phyloP scores from a whole-genome alignment of 169 alveolate species.

The Cystoisospora suis region DNA sequence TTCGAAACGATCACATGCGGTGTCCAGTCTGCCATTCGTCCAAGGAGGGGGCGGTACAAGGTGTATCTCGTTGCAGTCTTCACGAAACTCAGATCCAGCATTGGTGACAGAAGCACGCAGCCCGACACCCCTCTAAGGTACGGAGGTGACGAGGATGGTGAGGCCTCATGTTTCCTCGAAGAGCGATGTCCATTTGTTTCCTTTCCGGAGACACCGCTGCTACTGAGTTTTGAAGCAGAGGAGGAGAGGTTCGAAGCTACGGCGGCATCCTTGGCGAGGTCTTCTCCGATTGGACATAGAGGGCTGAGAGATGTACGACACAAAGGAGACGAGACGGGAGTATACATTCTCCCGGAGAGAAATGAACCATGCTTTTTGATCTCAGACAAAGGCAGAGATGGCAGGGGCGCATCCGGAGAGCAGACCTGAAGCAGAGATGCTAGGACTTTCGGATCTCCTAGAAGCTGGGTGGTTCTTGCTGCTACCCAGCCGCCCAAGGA shows the following conservation, averaged over 20 bases:
- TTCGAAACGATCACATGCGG: background rate
- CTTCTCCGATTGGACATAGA: no score
- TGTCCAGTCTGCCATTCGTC: background rate
- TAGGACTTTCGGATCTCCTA: background rate
- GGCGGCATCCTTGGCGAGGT: no score
- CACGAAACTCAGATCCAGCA: background rate
- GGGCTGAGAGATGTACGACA: no score
- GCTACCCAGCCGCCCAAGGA: constrained; percentile 65
- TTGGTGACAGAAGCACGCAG: constrained; percentile 31
- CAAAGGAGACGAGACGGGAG: no score
- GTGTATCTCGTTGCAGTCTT: background rate
- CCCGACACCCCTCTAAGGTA: background rate
- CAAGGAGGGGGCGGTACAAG: background rate
- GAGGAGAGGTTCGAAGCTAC: no score
- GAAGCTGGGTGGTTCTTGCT: background rate
- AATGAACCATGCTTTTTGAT: no score
- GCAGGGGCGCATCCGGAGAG: background rate
- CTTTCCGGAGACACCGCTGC: background rate
- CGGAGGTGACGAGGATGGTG: no score
- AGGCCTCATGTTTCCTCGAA: no score
- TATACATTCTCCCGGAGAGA: no score
- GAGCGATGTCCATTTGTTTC: background rate
- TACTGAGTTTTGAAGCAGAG: background rate
- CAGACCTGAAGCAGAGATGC: background rate
- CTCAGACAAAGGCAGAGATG: no score